Base-by-base conservation (phyloP, 1,284 basidiomycete genomes). In the Apiotrichum sp. region DNA sequence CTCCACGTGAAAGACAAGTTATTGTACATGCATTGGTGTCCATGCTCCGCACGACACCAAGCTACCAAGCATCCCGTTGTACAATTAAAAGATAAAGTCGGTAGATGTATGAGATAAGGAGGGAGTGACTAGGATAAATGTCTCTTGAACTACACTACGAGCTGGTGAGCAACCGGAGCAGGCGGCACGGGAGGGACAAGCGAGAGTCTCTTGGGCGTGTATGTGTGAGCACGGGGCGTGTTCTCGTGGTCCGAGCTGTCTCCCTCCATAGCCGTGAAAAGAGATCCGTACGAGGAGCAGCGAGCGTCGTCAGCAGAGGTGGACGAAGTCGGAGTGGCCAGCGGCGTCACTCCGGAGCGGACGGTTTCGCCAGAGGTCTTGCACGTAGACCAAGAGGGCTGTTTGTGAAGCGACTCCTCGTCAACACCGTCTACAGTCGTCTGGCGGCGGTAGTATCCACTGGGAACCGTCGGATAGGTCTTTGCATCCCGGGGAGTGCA, bases 321-420 rank as follows among this genome's bases (percentile, higher is more conserved):
- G 14, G 38, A 34, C 22, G 43, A 50, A 3, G 53, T 56, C 3
- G 59, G 59, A 16, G 59, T 61, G 16, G 56, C 59, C n/a, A 61
- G 50, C 3, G 58, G 55, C 16, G 58, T 56, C 33, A 52, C 35
- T 41, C 42, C 51, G 13, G 40, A 49, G 9, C 41, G 38, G 38
- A 49, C 39, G 7, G 51, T 52, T 10, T 39, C 50, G 22, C 44
- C 55, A n/a, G 48, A 47, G n/a, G 59, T 61, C 56, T 55, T 58
- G 51, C 51, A 55, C 10, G 59, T 61, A 44, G 51, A 52, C 59
- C 59, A 61, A 29, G 52, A 54, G 4, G 53, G 59, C 41, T 53
- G 48, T 50, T 58, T 61, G 52, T 45, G 56, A 32, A 61, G 44
- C 6, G 55, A 54, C 46, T 47, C 43, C 36, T 61, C 56, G 51